phyloP scores from a whole-genome alignment of 257 asterid genomes.

The Parsonsia alboflavescens region DNA sequence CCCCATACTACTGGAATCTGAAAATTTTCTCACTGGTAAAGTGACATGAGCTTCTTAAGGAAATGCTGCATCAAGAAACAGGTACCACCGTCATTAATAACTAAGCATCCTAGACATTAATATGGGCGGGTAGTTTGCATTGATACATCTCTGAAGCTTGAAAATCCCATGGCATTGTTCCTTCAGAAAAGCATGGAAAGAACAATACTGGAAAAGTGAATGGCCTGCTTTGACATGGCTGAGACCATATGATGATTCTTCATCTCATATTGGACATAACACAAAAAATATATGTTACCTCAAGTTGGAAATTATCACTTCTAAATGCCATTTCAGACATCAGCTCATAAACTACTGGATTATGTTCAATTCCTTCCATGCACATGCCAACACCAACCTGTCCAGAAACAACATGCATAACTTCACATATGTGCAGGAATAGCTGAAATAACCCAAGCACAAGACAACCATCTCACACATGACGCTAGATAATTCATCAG shows the following conservation, averaged over 20 bases:
- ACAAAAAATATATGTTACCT: constrained; percentile 43
- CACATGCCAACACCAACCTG: constrained; percentile 98
- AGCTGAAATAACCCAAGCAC: neutral
- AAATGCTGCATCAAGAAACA: neutral
- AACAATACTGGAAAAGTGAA: neutral
- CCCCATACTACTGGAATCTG: neutral
- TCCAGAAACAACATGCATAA: constrained; percentile 14
- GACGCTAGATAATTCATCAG: neutral
- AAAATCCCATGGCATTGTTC: neutral
- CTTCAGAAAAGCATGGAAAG: neutral
- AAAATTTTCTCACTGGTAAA: neutral
- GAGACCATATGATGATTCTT: neutral
- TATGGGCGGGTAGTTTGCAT: neutral
- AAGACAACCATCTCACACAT: neutral
- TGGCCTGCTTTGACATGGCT: neutral
- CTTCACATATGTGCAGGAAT: neutral
- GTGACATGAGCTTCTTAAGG: neutral
- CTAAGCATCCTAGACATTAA: neutral
- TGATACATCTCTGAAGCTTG: neutral
- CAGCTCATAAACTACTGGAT: constrained; percentile 91
- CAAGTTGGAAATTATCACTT: constrained; percentile 43
- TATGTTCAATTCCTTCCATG: constrained; percentile 99
- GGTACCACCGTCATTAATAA: neutral
- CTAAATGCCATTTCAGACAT: constrained; percentile 98
- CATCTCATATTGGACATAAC: neutral